phyloP scores from a whole-genome alignment of 768 basidiomycete genomes.

The Russula earlei region DNA sequence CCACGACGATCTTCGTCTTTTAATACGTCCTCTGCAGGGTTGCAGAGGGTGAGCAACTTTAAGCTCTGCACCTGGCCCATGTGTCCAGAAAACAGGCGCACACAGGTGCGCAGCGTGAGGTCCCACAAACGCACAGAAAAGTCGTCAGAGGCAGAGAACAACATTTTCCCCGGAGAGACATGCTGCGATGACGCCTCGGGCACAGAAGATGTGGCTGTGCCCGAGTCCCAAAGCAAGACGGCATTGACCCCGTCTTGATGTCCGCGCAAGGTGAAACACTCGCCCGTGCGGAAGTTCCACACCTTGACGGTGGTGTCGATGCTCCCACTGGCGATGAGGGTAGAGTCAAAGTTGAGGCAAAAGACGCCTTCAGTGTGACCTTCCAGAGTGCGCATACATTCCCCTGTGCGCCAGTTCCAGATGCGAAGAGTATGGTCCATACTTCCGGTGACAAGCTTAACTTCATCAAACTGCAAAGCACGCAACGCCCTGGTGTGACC shows the following conservation, averaged over 20 bases:
- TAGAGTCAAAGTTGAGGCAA: slow-evolving; percentile 83
- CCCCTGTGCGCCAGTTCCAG: slow-evolving; percentile 91
- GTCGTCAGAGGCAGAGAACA: slow-evolving; percentile 96
- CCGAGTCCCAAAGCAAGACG: slow-evolving; percentile 81
- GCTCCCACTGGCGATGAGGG: slow-evolving; percentile 86
- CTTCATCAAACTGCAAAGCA: slow-evolving; percentile 90
- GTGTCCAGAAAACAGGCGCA: slow-evolving; percentile 81
- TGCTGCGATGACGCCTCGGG: slow-evolving; percentile 32
- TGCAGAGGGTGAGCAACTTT: slow-evolving; percentile 52
- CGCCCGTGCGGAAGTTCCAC: slow-evolving; percentile 87
- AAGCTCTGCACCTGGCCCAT: slow-evolving; percentile 92
- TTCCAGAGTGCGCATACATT: slow-evolving; percentile 77
- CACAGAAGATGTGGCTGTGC: slow-evolving; percentile 27
- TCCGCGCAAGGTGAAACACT: slow-evolving; percentile 86
- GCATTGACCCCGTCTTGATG: slow-evolving; percentile 96
- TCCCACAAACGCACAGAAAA: slow-evolving; percentile 94
- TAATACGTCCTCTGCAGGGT: neutral
- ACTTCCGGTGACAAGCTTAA: slow-evolving; percentile 88
- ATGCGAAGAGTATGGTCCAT: slow-evolving; percentile 95
- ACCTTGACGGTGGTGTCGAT: slow-evolving; percentile 93
- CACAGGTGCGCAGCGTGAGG: slow-evolving; percentile 65
- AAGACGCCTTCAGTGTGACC: slow-evolving; percentile 91
- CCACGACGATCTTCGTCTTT: neutral
- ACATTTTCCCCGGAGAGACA: slow-evolving; percentile 82
- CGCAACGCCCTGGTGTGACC: slow-evolving; percentile 92